Evolutionary conservation across 805 yeast species (phyloP), one percentile per base, ranked within the genome.

Genomic region (Candida anglica): DNA sequence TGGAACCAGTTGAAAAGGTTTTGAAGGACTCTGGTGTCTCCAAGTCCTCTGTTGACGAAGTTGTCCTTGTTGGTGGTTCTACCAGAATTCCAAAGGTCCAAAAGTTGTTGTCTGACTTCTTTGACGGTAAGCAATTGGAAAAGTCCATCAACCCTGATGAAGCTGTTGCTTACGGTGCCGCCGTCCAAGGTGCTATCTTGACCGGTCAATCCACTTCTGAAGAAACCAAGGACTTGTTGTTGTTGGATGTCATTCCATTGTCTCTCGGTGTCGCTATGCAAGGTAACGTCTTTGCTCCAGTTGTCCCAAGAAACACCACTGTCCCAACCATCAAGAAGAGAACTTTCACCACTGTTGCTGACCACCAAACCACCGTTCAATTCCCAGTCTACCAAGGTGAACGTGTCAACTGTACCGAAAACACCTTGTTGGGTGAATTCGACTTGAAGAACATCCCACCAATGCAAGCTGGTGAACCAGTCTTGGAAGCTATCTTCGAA

Each of bases 301-400:
- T 66, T 56, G 71, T 66, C 45, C 71, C 71, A 60, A 66, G 72
- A 66, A 66, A 66, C 66, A 63, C 71, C 58, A 66, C 72, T 51
- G 71, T 66, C 43, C 72, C 72, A 56, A 66, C 72, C 49, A 66
- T 66, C 53, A 66, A 66, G 63, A 65, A 70, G 63, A 64, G 71
- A 64, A 66, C 72, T 44, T 66, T 66, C 69, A 66, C 72, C 60
- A 66, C 72, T 44, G 71, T 66, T 54, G 71, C 69, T 48, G 72
- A 66, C 61, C 70, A 66, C 62, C 72, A 66, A 53, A 66, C 72
- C 48, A 66, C 71, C 41, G 72, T 66, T 45, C 71, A 65, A 53
- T 66, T 66, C 71, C 72, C 71, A 57, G 72, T 66, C 36, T 66
- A 66, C 69, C 71, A 66, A 54, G 72, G 72, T 66, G 72, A 66